Evolutionary conservation across 1,284 basidiomycete species (phyloP).

Genomic region (Sanghuangporus baumii): DNA sequence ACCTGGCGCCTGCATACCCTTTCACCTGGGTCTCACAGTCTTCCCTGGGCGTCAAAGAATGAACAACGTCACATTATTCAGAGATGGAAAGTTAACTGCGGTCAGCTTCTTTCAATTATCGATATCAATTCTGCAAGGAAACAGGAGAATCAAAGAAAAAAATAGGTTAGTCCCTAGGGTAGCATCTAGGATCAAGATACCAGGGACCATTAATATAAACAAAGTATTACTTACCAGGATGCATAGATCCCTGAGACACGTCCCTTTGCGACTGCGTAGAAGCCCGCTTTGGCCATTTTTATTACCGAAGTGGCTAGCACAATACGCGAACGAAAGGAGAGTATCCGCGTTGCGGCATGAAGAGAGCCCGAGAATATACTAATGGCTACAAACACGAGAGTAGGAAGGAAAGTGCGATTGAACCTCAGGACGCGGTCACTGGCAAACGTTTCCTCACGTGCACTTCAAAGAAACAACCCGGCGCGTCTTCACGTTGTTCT

Average conservation of each 20-base stretch:
- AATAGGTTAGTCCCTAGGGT: not conserved
- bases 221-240: slow-evolving; percentile 29
- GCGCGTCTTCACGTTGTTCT: not conserved
- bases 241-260: slow-evolving; percentile 33
- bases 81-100: not conserved
- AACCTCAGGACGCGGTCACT: not conserved
- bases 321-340: not conserved
- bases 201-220: not conserved
- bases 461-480: not conserved
- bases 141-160: not conserved
- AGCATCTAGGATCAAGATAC: not conserved
- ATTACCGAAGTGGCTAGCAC: not conserved
- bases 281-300: slow-evolving; percentile 24
- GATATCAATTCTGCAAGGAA: not conserved
- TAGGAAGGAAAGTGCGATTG: not conserved
- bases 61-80: too few relatives aligned
- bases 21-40: slow-evolving; percentile 57
- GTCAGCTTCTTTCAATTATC: not conserved
- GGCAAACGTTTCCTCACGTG: not conserved
- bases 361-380: not conserved
- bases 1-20: slow-evolving; percentile 50
- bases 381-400: not conserved
- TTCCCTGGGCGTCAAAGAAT: slow-evolving; percentile 33
- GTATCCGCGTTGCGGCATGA: not conserved
- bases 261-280: slow-evolving; percentile 36